Evolutionary conservation across 2,329 filamentous ascomycete genomes (phyloP).

Genomic region (Fusarium sp.): DNA sequence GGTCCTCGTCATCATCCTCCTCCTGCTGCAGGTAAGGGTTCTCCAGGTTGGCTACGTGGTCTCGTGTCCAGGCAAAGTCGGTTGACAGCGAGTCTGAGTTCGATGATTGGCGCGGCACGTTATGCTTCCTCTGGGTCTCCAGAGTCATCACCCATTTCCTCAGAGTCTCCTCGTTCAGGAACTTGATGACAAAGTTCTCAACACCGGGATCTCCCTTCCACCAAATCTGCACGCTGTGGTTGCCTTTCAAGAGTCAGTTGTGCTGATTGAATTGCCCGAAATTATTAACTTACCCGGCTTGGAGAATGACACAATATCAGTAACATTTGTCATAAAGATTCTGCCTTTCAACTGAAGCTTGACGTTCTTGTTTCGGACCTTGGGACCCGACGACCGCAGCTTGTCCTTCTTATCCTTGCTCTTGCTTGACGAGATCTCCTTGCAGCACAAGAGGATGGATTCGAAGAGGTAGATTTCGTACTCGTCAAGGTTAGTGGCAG

Average conservation of each 20-base stretch:
- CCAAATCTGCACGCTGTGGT: slow-evolving; percentile 96
- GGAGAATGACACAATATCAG: slow-evolving; percentile 86
- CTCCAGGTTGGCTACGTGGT: slow-evolving; percentile 72
- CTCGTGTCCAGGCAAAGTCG: slow-evolving; percentile 84
- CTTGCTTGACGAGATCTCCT: slow-evolving; percentile 90
- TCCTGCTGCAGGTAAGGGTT: slow-evolving; percentile 82
- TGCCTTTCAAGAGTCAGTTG: slow-evolving; percentile 66
- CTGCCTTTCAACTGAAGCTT: slow-evolving; percentile 95
- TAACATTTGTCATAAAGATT: slow-evolving; percentile 99
- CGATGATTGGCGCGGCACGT: slow-evolving; percentile 60
- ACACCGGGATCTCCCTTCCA: slow-evolving; percentile 98
- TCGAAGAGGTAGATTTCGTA: slow-evolving; percentile 99
- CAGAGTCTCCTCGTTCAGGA: slow-evolving; percentile 90
- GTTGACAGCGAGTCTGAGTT: slow-evolving; percentile 66
- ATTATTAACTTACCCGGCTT: slow-evolving; percentile 77
- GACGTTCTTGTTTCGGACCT: slow-evolving; percentile 72
- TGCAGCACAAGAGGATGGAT: slow-evolving; percentile 94
- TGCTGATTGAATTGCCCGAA: neutral
- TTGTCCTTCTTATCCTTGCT: slow-evolving; percentile 80
- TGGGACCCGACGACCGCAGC: slow-evolving; percentile 66
- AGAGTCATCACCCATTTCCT: slow-evolving; percentile 90
- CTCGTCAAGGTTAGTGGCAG: slow-evolving; percentile 57
- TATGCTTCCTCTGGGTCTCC: slow-evolving; percentile 77
- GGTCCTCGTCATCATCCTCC: slow-evolving; percentile 67
- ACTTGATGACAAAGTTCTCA: slow-evolving; percentile 96